Evolutionary conservation across 345 rosid species (phyloP), one percentile per base, ranked within the genome.

Genomic region (Durio zibethinus): DNA sequence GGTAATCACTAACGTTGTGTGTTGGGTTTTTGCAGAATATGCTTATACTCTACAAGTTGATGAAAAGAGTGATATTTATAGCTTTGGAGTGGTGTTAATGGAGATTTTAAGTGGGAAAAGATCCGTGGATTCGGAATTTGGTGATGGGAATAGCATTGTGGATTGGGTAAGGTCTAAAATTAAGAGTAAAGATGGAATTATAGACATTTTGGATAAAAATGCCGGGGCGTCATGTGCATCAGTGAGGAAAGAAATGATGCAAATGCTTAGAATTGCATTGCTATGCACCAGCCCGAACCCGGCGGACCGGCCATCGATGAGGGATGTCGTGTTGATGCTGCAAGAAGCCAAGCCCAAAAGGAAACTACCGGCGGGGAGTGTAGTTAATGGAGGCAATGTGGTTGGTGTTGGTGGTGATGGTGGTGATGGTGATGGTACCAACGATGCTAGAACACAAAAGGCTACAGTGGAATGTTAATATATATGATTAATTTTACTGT

Each of bases 1-100:
- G 18, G 8, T 40, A 53, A 59, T 60, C 72, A 63, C 23, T 61
- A 35, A 62, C 14, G 35, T 6, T 0, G 0, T 62, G 35, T 72
- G 6, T 21, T 75, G n/a, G 47, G 10, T 36, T 45, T 48, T 20
- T 81, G 77, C 90, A 94, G 99, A 94, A 70, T 97, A 94, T 81
- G 98, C 99, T 0, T 97, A 97, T 64, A 94, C 99, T 0, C 77
- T 97, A 0, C 98, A 92, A 80, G 98, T 97, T 40, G 99, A 94
- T 25, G 98, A 94, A 74, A 97, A 92, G 91, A 94, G 98, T 56
- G 99, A 97, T 63, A 94, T 97, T 20, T 97, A 97, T 68, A 97
- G 99, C 79, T 97, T 63, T 0, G 99, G 99, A 7, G 99, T 97
- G 65, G 94, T 97, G 79, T 73, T 97, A 11, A 83, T 94, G 89